Conservation (phyloP, 176 grass and related monocot species). For the maize (Zea mays) region Zm-B73-REFERENCE-NAM-5.0 NC_050105.1:147354501-147355000, state of each 20-base stretch:
- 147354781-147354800: slow-evolving; percentile 60
- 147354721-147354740: slow-evolving; percentile 52
- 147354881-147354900: not conserved
- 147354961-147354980: slow-evolving; percentile 18
- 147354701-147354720: slow-evolving; percentile 58
- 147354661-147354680: slow-evolving; percentile 16
- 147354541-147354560: not conserved
- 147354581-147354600: not conserved
- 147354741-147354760: slow-evolving; percentile 79
- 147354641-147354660: not conserved
- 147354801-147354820: slow-evolving; percentile 40
- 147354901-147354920: slow-evolving; percentile 66
- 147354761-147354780: slow-evolving; percentile 79
- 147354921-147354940: slow-evolving; percentile 47
- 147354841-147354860: slow-evolving; percentile 33
- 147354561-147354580: not conserved
- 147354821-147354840: slow-evolving; percentile 45
- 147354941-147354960: not conserved
- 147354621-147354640: not conserved
- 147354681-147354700: slow-evolving; percentile 69
- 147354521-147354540: not conserved
- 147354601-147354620: too few species aligned
- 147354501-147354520: not conserved
- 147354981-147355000: slow-evolving; percentile 35
- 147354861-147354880: slow-evolving; percentile 15